Evolutionary conservation across 371 early-diverging fungal species (phyloP).

Genomic region (Saksenaea oblongispora): DNA sequence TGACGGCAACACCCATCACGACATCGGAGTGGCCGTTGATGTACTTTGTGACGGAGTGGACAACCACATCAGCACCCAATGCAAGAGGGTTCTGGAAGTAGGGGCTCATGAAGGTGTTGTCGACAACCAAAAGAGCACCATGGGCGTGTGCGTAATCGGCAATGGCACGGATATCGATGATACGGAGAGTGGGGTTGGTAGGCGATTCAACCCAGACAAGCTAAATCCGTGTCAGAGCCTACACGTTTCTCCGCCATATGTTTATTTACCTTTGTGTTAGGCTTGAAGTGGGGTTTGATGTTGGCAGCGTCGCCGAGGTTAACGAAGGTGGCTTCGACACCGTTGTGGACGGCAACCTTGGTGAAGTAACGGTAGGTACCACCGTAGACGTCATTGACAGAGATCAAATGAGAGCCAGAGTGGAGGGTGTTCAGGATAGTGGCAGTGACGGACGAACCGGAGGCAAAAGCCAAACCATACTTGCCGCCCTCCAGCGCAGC

Average conservation of each 20-base stretch:
- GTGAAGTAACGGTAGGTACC: constrained; percentile 97
- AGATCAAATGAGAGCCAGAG: constrained; percentile 83
- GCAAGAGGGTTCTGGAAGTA: constrained; percentile 94
- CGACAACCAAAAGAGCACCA: constrained; percentile 87
- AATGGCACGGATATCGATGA: constrained; percentile 91
- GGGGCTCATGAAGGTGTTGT: constrained; percentile 98
- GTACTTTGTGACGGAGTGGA: constrained; percentile 98
- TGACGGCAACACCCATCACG: constrained; percentile 94
- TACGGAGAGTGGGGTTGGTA: constrained; percentile 94
- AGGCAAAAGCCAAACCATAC: constrained; percentile 92
- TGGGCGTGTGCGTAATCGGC: constrained; percentile 80
- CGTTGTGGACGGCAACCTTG: constrained; percentile 80
- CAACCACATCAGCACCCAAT: constrained; percentile 96
- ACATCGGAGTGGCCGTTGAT: constrained; percentile 98
- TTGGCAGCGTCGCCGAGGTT: constrained; percentile 81
- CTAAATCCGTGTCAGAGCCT: constrained; percentile 11
- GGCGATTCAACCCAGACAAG: constrained; percentile 96
- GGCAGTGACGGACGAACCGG: constrained; percentile 93
- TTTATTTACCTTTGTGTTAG: constrained; percentile 65
- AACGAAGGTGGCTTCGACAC: constrained; percentile 84
- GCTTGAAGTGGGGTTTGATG: constrained; percentile 64
- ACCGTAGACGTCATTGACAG: constrained; percentile 96
- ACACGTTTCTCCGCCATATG: background rate
- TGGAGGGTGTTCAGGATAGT: constrained; percentile 77
- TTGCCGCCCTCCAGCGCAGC: constrained; percentile 91